A percentile compares a stretch with the other conserved stretches of the same genome.
Conservation (phyloP, 805 yeast species). For the Suhomyces sp. region DNA sequence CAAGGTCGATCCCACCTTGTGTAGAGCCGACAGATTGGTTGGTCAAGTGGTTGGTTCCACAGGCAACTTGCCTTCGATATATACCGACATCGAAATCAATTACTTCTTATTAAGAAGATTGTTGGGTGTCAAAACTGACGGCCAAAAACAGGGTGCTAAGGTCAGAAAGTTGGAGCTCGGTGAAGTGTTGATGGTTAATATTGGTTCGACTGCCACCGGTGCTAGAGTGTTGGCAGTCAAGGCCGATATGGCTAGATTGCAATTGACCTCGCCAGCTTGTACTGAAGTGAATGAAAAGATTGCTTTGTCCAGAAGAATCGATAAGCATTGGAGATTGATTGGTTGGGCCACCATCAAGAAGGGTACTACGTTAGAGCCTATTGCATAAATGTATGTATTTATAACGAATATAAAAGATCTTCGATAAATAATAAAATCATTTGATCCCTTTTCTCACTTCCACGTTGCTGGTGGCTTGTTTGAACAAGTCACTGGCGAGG, state of each 20-base stretch:
- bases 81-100: slow-evolving; percentile 96
- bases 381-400: slow-evolving; percentile 37
- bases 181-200: slow-evolving; percentile 97
- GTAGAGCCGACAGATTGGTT: slow-evolving; percentile 98
- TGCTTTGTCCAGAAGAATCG: slow-evolving; percentile 98
- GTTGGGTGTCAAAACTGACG: slow-evolving; percentile 97
- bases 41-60: slow-evolving; percentile 99
- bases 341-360: slow-evolving; percentile 99
- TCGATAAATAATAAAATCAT: background rate
- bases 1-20: slow-evolving; percentile 95
- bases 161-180: slow-evolving; percentile 91
- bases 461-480: slow-evolving; percentile 3
- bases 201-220: slow-evolving; percentile 99
- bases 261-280: slow-evolving; percentile 97
- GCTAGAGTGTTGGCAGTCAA: slow-evolving; percentile 97
- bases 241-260: slow-evolving; percentile 98
- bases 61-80: slow-evolving; percentile 92
- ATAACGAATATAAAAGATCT: too few species aligned
- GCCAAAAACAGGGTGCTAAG: slow-evolving; percentile 89
- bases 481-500: slow-evolving; percentile 28
- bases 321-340: slow-evolving; percentile 98
- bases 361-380: slow-evolving; percentile 85
- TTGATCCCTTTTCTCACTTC: background rate
- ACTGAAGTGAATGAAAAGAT: slow-evolving; percentile 97
- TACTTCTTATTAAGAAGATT: slow-evolving; percentile 94